Conservation (phyloP, 2,329 filamentous ascomycete genomes). For the Aspergillus amoenus region DNA sequence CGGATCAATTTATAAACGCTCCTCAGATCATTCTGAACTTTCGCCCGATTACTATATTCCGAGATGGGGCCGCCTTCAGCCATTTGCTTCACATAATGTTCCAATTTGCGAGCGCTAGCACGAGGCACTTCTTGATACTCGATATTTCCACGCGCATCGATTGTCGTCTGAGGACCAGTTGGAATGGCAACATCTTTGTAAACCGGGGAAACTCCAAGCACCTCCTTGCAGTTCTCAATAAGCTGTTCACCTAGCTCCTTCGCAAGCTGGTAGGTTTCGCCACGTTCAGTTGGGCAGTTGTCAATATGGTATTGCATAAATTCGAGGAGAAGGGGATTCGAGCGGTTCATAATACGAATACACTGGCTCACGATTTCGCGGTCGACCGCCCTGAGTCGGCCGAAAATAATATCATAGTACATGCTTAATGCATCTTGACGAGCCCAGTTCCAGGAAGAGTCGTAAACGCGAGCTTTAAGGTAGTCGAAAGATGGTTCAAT, state of each 20-base stretch:
- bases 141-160: conserved; percentile 88
- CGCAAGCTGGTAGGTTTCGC: conserved; percentile 96
- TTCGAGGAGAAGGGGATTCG: conserved; percentile 90
- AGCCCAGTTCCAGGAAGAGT: conserved; percentile 99
- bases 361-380: conserved; percentile 98
- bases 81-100: conserved; percentile 99
- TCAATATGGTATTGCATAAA: conserved; percentile 99
- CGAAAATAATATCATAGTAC: conserved; percentile 99
- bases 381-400: conserved; percentile 86
- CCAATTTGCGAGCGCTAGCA: conserved; percentile 88
- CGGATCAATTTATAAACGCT: conserved; percentile 98
- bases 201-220: conserved; percentile 76
- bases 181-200: conserved; percentile 96
- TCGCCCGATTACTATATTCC: conserved; percentile 96
- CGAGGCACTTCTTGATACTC: conserved; percentile 86
- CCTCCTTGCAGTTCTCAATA: conserved; percentile 96
- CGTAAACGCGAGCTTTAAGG: conserved; percentile 92
- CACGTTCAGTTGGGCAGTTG: conserved; percentile 93
- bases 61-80: conserved; percentile 97
- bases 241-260: conserved; percentile 91
- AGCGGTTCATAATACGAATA: conserved; percentile 98
- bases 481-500: conserved; percentile 93
- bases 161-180: conserved; percentile 87
- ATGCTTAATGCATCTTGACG: conserved; percentile 95
- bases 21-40: conserved; percentile 93